Percentiles rank a stretch among this genome's conserved stretches.
Evolutionary conservation across 2,329 filamentous ascomycete genomes (phyloP).

Genomic region (Alternaria rosae): DNA sequence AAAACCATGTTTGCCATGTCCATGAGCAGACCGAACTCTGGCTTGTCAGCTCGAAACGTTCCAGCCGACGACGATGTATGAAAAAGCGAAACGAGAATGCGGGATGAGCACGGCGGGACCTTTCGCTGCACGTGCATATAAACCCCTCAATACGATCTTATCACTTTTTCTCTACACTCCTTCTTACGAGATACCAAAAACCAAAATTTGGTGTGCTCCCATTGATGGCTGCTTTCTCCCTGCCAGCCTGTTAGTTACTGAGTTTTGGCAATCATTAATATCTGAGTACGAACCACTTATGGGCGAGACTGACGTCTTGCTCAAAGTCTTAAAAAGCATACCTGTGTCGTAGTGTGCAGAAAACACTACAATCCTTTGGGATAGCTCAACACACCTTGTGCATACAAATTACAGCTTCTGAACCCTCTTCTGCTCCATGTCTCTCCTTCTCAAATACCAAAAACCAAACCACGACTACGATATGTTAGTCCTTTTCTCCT

Average conservation of each 20-base stretch:
- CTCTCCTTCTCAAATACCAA: neutral
- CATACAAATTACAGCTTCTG: neutral
- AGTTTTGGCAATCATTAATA: neutral
- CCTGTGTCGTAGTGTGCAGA: neutral
- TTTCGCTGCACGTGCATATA: neutral
- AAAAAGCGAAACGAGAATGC: too few relatives aligned
- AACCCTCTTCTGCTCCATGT: neutral
- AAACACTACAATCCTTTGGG: neutral
- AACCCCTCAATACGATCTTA: neutral
- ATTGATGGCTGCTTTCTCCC: neutral
- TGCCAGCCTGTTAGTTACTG: fast-evolving
- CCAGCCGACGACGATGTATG: neutral
- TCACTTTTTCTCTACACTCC: neutral
- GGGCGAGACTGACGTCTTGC: neutral
- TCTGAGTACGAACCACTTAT: neutral
- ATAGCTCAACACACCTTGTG: neutral
- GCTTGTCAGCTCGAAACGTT: too few relatives aligned
- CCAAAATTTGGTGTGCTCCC: neutral
- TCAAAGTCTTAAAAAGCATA: neutral
- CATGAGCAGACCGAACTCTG: neutral
- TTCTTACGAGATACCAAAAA: neutral
- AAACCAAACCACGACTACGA: fast-evolving
- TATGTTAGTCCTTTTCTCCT: neutral
- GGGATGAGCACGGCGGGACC: neutral
- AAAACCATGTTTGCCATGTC: neutral